Base-by-base conservation (phyloP, 2,329 filamentous ascomycete species). In the Claviceps spartinae region DNA sequence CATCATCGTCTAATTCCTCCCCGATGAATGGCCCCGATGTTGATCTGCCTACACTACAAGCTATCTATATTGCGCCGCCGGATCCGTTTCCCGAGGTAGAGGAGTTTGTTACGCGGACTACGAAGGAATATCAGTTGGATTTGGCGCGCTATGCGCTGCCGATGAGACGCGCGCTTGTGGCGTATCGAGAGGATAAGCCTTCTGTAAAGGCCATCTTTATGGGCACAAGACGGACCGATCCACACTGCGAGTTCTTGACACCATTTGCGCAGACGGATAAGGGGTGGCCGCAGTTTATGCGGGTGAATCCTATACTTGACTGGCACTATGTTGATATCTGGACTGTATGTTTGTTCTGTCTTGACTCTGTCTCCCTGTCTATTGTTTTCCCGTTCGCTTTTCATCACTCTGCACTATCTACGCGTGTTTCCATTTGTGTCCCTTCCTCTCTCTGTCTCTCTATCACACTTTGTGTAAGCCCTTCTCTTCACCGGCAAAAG, bases 261-360 rank as follows among this genome's bases (percentile, higher is more conserved):
- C 81, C 86, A 67, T 97, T 97, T 64, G 87, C 95, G 64, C 78
- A 77, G 49, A 98, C 93, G 4, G 93, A 97, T 67, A 73, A 78
- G 38, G 89, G 85, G 2, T 98, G 93, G 93, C 93, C 93, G 38
- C 72, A 76, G 44, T 95, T 97, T 62, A 90, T 97, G 83, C 81
- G 93, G 54, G 77, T 97, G 54, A 89, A 98, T 67, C 91, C 93
- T 0, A 86, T 98, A 9, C 90, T 98, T 63, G 93, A 98, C 68
- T 98, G 93, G 93, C 88, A 93, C 66, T 95, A 96, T 67, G 79
- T 81, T 11, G 91, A 97, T 66, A 91, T 97, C 51, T 97, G 93
- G 93, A 81, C 83, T 18, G 89, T 94, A 63, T 74, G 46, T 16
- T 18, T 34, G 14, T 34, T 9, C 22, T 18, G 9, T 7, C 34